A percentile compares a stretch with the other conserved stretches of the same genome.
phyloP scores from a whole-genome alignment of 441 rosid species.

The Populus hybrid region DNA sequence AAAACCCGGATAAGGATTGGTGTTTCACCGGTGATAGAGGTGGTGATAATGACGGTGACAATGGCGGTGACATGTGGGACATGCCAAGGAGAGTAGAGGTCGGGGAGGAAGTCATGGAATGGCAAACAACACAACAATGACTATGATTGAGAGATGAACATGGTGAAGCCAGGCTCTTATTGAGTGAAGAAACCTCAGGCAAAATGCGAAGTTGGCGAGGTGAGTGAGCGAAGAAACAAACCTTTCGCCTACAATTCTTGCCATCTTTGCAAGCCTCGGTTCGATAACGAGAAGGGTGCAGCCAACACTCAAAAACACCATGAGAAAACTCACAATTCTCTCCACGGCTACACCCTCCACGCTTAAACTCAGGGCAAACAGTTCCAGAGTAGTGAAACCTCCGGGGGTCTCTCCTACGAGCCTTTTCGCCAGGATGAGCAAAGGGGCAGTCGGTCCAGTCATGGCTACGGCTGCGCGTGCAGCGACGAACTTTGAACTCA shows the following conservation, averaged over 20 bases:
- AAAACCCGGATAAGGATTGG: conserved; percentile 25
- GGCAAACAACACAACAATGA: conserved; percentile 56
- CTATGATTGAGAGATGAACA: conserved; percentile 12
- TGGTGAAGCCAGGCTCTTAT: background rate
- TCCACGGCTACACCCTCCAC: conserved; percentile 69
- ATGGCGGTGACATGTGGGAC: conserved; percentile 56
- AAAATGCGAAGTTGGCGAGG: conserved; percentile 68
- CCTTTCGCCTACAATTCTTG: conserved; percentile 67
- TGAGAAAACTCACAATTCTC: conserved; percentile 85
- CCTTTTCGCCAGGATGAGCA: conserved; percentile 82
- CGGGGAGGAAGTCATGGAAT: conserved; percentile 47
- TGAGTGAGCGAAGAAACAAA: conserved; percentile 86
- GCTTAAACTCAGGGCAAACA: conserved; percentile 64
- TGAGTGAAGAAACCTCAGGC: conserved; percentile 33
- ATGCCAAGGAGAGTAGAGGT: conserved; percentile 59
- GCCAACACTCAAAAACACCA: conserved; percentile 94
- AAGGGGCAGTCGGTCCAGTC: conserved; percentile 98
- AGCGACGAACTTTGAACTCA: conserved; percentile 78
- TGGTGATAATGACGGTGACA: conserved; percentile 67
- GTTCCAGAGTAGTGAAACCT: conserved; percentile 53
- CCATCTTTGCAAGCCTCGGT: conserved; percentile 93
- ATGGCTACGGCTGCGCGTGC: conserved; percentile 86
- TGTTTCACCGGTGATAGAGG: conserved; percentile 71
- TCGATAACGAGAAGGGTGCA: conserved; percentile 81
- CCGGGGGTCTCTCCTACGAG: conserved; percentile 79